Base-by-base conservation (phyloP, 306 rosid genomes). In the Acacia crassicarpa region DNA sequence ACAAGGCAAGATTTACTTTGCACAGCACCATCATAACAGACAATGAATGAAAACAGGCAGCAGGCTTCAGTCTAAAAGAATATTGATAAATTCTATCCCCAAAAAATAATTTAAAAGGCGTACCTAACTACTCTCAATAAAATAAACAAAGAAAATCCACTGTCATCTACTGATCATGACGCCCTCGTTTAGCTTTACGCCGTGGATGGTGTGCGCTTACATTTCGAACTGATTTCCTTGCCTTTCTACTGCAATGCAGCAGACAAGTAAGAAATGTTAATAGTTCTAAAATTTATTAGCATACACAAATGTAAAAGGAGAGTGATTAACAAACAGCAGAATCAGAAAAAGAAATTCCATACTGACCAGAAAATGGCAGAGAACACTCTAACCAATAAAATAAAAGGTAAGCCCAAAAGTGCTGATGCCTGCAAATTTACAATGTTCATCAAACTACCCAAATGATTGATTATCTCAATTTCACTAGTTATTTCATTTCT, bases 361-460 rank as follows among this genome's bases (percentile, higher is more conserved):
- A 91, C 97, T 87, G 71, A 93, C 99, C 96, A 53, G 88, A 91
- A 89, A 82, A 87, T 59, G 80, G 94, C 90, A 68, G 98, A 90
- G 74, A 81, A 78, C 25, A 82, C 66, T 85, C 94, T 92, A 83
- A 90, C 91, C 77, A 92, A 82, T 66, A 92, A 25, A 79, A 92
- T 88, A 68, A 96, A 78, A 46, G 99, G 98, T 16, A 93, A 85
- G 72, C 97, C 98, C 89, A 96, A 87, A 71, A 93, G 82, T 54
- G 97, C 97, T 68, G 98, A 96, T 79, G 99, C 98, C 99, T 96
- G 97, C 79, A 95, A 76, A 45, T 76, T 79, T 46, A 81, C 80
- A 67, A 45, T 45, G 67, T 43, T 82, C 78, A 85, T 80, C 74
- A 87, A 69, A 62, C 62, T 72, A 66, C 67, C 40, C 19, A 56